phyloP scores from a whole-genome alignment of 495 filamentous ascomycete species.

The Aspergillus funiculosus region DNA sequence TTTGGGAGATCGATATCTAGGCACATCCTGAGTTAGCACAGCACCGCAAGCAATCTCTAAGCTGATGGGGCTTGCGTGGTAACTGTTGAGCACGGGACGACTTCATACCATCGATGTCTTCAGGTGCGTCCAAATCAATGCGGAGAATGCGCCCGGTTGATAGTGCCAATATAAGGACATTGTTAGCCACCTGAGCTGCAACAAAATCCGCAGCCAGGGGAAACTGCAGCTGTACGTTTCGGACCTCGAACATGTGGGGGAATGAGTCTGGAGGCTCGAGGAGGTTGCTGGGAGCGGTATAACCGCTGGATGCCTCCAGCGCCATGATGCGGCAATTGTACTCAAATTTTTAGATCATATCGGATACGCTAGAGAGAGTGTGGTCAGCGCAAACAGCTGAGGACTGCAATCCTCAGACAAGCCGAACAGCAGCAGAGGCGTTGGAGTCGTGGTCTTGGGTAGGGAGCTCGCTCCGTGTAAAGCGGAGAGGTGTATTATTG shows the following conservation, averaged over 20 bases:
- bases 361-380: slow-evolving; percentile 14
- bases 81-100: neutral
- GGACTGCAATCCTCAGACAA: neutral
- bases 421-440: neutral
- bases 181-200: slow-evolving; percentile 93
- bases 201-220: slow-evolving; percentile 89
- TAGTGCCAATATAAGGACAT: slow-evolving; percentile 86
- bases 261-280: slow-evolving; percentile 57
- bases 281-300: slow-evolving; percentile 48
- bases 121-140: slow-evolving; percentile 88
- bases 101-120: slow-evolving; percentile 81
- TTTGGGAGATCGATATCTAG: slow-evolving; percentile 95
- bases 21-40: slow-evolving; percentile 14
- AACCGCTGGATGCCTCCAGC: slow-evolving; percentile 48
- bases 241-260: slow-evolving; percentile 87
- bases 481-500: slow-evolving; percentile 7
- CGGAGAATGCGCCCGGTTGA: slow-evolving; percentile 83
- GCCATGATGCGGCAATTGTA: slow-evolving; percentile 45
- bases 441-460: no score
- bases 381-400: slow-evolving; percentile 11
- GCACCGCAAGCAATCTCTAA: slow-evolving; percentile 10
- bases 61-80: neutral
- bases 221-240: slow-evolving; percentile 86
- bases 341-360: slow-evolving; percentile 32
- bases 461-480: slow-evolving; percentile 7